Evolutionary conservation across 495 filamentous ascomycete genomes (phyloP).

Genomic region (Aspergillus ellipticus): DNA sequence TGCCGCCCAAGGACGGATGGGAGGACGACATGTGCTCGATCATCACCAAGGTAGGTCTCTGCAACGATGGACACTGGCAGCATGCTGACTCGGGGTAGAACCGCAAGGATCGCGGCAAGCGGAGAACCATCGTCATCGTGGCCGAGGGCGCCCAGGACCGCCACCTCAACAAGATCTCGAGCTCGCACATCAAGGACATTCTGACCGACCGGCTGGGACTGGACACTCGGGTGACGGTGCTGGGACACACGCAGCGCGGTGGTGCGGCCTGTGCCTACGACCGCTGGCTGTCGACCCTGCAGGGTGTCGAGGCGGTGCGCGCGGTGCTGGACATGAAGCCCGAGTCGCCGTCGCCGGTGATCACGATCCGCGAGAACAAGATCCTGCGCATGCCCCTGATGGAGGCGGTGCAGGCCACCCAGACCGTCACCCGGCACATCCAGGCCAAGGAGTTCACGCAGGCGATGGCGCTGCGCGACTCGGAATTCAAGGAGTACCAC

Average conservation of each 20-base stretch:
- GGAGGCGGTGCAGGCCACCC: conserved; percentile 80
- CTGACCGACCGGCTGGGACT: conserved; percentile 74
- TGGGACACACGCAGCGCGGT: conserved; percentile 95
- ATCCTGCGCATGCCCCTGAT: conserved; percentile 85
- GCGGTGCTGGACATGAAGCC: conserved; percentile 92
- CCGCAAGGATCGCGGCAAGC: conserved; percentile 76
- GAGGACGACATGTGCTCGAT: conserved; percentile 81
- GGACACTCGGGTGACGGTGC: conserved; percentile 91
- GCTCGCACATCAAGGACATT: conserved; percentile 77
- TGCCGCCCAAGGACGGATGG: conserved; percentile 85
- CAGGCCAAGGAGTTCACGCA: conserved; percentile 73
- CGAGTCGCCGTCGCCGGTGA: conserved; percentile 86
- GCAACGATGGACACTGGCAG: neutral
- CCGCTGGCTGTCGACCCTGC: conserved; percentile 85
- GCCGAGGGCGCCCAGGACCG: conserved; percentile 91
- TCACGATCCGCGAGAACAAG: conserved; percentile 96
- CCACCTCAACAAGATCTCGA: conserved; percentile 78
- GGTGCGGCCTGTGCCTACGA: conserved; percentile 92
- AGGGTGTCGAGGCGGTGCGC: conserved; percentile 94
- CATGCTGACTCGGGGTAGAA: conserved; percentile 58
- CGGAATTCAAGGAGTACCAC: conserved; percentile 93
- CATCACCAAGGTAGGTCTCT: conserved; percentile 63
- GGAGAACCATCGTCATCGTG: conserved; percentile 97
- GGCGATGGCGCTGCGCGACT: conserved; percentile 83
- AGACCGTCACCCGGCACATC: conserved; percentile 78